A percentile compares a stretch with the other conserved stretches of the same genome.
These are phyloP conservation scores for Auriscalpium orientale DNA, from an alignment of 768 basidiomycete species.

Conservation along the genomic window DNA sequence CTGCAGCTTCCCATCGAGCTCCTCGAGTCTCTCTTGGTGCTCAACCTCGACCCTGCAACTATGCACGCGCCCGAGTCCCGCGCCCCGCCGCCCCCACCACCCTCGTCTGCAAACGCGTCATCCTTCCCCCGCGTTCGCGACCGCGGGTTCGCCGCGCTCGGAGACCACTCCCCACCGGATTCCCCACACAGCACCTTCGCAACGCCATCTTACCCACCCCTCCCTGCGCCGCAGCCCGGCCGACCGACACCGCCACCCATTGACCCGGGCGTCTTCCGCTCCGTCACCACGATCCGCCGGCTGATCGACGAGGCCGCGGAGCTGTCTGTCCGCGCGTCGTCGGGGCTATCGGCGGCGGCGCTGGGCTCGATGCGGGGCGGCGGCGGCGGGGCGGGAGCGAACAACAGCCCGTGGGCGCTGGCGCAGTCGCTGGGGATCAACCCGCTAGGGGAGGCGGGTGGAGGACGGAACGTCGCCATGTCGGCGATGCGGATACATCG, in stretches of 20 bases:
- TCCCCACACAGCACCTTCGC: conserved; percentile 21
- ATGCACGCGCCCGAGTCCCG: conserved; percentile 38
- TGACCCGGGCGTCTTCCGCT: conserved; percentile 81
- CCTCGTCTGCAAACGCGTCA: conserved; percentile 24
- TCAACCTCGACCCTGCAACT: conserved; percentile 72
- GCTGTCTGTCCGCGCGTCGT: conserved; percentile 80
- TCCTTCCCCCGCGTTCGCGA: conserved; percentile 28
- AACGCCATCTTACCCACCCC: conserved; percentile 34
- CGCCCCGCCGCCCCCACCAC: conserved; percentile 29
- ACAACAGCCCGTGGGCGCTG: conserved; percentile 49
- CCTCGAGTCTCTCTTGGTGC: conserved; percentile 68
- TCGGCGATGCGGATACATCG: conserved; percentile 79
- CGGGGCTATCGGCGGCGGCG: conserved; percentile 71
- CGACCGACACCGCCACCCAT: conserved; percentile 79
- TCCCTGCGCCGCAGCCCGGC: conserved; percentile 50
- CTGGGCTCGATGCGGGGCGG: conserved; percentile 55
- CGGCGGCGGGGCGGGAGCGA: conserved; percentile 23
- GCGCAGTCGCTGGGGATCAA: conserved; percentile 61
- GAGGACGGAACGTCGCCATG: conserved; percentile 75
- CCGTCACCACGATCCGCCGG: conserved; percentile 63
- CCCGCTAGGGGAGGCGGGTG: conserved; percentile 40
- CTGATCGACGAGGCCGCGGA: conserved; percentile 89
- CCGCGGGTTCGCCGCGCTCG: conserved; percentile 36
- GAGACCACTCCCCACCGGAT: conserved; percentile 31
- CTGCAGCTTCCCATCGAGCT: conserved; percentile 82